Evolutionary conservation across 129 eudicot species (phyloP).

Genomic region (carrot (Daucus carota)): DNA sequence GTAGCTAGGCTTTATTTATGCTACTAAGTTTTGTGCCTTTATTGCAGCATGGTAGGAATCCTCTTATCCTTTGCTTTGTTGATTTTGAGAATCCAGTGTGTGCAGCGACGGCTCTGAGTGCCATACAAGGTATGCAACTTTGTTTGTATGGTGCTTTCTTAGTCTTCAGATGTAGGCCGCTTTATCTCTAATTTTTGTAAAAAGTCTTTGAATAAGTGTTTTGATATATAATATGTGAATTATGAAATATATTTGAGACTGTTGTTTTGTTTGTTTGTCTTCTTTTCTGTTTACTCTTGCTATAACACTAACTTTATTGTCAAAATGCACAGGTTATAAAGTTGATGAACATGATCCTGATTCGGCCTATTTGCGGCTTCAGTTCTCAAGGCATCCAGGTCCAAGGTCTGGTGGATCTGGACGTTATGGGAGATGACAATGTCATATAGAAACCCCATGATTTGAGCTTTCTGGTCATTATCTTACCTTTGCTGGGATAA

Average conservation of each 20-base stretch:
- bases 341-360: slow-evolving; percentile 56
- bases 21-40: background rate
- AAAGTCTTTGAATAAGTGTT: too few species aligned
- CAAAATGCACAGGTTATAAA: slow-evolving; percentile 37
- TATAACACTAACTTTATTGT: background rate
- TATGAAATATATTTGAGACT: background rate
- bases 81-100: slow-evolving; percentile 1
- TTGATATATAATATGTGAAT: background rate
- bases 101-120: slow-evolving; percentile 5
- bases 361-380: slow-evolving; percentile 42
- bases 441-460: background rate
- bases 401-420: slow-evolving; percentile 42
- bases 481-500: background rate
- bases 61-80: slow-evolving; percentile 37
- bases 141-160: background rate
- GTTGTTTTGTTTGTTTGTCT: background rate
- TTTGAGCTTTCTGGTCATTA: background rate
- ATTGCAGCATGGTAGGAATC: slow-evolving; percentile 58
- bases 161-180: too few species aligned
- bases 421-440: slow-evolving; percentile 44
- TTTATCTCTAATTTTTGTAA: too few species aligned
- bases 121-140: slow-evolving; percentile 4
- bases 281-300: background rate
- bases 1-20: background rate
- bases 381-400: slow-evolving; percentile 59